These are phyloP conservation scores for Aspergillus pseudoglaucus DNA, from an alignment of 2,329 filamentous ascomycete genomes.

Conservation along the genomic window DNA sequence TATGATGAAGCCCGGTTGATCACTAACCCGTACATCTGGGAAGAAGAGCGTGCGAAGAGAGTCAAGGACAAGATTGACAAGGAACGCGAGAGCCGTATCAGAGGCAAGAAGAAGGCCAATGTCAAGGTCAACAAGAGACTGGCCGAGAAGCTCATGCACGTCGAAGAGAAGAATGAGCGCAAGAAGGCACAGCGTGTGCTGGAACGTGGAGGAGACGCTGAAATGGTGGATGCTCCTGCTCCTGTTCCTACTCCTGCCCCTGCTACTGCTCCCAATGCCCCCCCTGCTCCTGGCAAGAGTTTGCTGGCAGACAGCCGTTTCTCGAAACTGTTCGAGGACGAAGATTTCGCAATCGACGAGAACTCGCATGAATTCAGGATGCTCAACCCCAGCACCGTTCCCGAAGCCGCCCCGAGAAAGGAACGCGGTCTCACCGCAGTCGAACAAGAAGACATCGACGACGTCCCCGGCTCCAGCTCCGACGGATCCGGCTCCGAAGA, in stretches of 20 bases:
- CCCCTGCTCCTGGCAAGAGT: slow-evolving; percentile 46
- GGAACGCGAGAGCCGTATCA: slow-evolving; percentile 88
- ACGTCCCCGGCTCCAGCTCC: slow-evolving; percentile 38
- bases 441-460: slow-evolving; percentile 55
- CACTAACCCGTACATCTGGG: slow-evolving; percentile 86
- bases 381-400: slow-evolving; percentile 77
- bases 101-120: slow-evolving; percentile 83
- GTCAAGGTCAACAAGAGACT: slow-evolving; percentile 78
- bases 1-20: slow-evolving; percentile 94
- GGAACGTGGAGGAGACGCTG: slow-evolving; percentile 52
- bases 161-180: slow-evolving; percentile 51
- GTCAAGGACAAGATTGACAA: slow-evolving; percentile 95
- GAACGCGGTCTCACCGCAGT: slow-evolving; percentile 54
- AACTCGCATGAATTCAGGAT: slow-evolving; percentile 76
- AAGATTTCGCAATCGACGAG: slow-evolving; percentile 90
- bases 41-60: slow-evolving; percentile 84
- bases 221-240: slow-evolving; percentile 24
- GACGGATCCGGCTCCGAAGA: slow-evolving; percentile 30
- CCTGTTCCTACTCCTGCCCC: background rate
- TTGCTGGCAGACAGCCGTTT: slow-evolving; percentile 83
- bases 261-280: slow-evolving; percentile 9
- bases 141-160: slow-evolving; percentile 56
- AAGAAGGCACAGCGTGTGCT: slow-evolving; percentile 41
- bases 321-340: slow-evolving; percentile 80
- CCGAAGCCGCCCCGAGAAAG: slow-evolving; percentile 22